Percentiles rank a stretch among this genome's conserved stretches.
Conservation (phyloP, 805 yeast species). For the Zygosaccharomyces kombuchaensis region DNA sequence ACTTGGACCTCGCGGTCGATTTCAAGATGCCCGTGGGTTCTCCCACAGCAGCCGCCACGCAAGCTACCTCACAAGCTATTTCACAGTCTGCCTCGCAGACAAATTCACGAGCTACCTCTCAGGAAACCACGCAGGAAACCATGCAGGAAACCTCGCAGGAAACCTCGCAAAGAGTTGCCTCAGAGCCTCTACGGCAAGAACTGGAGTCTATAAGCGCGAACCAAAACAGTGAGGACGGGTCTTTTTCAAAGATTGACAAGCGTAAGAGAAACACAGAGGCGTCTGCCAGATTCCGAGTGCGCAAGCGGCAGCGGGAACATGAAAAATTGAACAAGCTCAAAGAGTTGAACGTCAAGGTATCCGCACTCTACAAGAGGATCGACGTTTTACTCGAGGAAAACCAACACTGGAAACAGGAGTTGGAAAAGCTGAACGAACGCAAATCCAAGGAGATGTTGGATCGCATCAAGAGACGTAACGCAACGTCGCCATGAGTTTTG, state of each 20-base stretch:
- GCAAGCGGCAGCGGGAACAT: constrained; percentile 27
- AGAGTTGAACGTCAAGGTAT: constrained; percentile 20
- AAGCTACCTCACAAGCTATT: background rate
- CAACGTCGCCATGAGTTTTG: constrained; percentile 4
- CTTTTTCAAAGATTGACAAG: background rate
- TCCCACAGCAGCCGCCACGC: background rate
- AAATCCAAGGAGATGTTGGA: constrained; percentile 27
- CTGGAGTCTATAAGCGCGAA: background rate
- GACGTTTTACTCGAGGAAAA: constrained; percentile 28
- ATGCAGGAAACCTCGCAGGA: no score
- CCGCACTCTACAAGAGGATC: constrained; percentile 21
- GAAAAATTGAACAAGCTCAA: constrained; percentile 22
- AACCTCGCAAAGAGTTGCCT: background rate
- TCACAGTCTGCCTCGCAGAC: no score
- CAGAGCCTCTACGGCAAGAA: background rate
- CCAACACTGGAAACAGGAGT: constrained; percentile 27
- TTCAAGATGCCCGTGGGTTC: constrained; percentile 3
- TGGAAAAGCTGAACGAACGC: constrained; percentile 28
- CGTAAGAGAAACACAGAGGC: constrained; percentile 71
- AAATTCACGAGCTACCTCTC: no score
- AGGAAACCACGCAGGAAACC: no score
- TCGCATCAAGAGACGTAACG: constrained; percentile 24
- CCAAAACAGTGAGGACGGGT: background rate
- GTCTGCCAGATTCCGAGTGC: constrained; percentile 82
- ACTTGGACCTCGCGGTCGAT: constrained; percentile 9